phyloP scores from a whole-genome alignment of 2,329 filamentous ascomycete genomes.

The Chrysoporthe cubensis region DNA sequence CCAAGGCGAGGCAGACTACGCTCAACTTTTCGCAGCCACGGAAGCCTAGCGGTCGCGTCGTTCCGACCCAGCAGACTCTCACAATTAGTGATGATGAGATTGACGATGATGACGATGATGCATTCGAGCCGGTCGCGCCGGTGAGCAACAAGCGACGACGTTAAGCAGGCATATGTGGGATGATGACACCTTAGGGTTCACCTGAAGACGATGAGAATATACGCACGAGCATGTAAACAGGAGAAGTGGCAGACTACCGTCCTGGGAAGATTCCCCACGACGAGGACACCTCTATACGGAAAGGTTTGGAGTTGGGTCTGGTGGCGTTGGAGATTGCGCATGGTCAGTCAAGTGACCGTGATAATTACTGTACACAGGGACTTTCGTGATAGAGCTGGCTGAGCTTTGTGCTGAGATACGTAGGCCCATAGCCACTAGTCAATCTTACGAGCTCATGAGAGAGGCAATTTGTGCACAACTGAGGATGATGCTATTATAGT shows the following conservation, averaged over 20 bases:
- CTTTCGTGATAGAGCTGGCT: too few relatives aligned
- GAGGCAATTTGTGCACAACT: neutral
- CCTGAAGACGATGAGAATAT: neutral
- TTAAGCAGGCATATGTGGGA: neutral
- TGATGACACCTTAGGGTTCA: neutral
- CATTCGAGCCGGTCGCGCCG: constrained; percentile 58
- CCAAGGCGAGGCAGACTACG: constrained; percentile 48
- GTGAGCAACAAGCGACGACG: constrained; percentile 35
- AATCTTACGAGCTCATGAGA: neutral
- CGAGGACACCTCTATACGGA: neutral
- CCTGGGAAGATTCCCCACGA: neutral
- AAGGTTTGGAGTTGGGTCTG: neutral
- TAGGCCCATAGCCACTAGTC: neutral
- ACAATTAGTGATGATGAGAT: constrained; percentile 71
- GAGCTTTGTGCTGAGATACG: too few relatives aligned
- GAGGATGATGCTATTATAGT: neutral
- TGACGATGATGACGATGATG: constrained; percentile 61
- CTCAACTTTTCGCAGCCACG: constrained; percentile 53
- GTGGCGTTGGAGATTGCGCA: neutral
- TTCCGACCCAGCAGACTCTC: constrained; percentile 52
- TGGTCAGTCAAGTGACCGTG: too few relatives aligned
- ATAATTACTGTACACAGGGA: neutral
- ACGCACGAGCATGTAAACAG: neutral
- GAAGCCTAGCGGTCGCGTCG: constrained; percentile 34
- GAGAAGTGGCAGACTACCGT: neutral